Percentiles rank a stretch among this genome's conserved stretches.
Conservation (phyloP, 106 monocot species). For the Apostasia shenzhenica region DNA sequence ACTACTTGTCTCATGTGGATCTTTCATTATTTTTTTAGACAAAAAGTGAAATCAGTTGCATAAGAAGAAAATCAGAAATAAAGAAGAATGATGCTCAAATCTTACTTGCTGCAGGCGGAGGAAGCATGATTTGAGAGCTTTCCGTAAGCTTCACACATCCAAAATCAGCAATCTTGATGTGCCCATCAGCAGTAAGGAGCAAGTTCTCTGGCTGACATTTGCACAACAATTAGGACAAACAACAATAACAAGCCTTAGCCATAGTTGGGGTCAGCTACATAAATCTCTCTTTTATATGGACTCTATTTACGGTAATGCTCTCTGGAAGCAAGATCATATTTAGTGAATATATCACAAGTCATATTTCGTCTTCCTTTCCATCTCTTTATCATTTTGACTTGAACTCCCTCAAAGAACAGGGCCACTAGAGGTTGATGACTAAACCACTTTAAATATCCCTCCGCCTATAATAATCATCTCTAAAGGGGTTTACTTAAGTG, state of each 20-base stretch:
- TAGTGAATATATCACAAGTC: too few species aligned
- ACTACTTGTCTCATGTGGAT: slow-evolving; percentile 68
- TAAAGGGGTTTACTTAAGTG: too few species aligned
- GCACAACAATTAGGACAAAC: slow-evolving; percentile 1
- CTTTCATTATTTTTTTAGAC: not conserved
- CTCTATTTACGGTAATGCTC: too few species aligned
- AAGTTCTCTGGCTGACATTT: slow-evolving; percentile 72
- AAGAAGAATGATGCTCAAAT: not conserved
- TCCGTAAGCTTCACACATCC: slow-evolving; percentile 54
- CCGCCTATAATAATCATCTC: too few species aligned
- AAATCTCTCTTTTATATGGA: too few species aligned
- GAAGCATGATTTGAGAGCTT: slow-evolving; percentile 32
- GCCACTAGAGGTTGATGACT: too few species aligned
- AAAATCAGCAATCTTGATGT: slow-evolving; percentile 75
- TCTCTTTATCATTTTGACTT: not conserved
- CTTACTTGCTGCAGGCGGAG: slow-evolving; percentile 53
- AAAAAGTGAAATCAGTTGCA: not conserved
- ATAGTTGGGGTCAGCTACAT: not conserved
- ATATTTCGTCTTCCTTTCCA: not conserved
- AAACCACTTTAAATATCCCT: too few species aligned
- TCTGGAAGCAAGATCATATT: too few species aligned
- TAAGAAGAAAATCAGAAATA: not conserved
- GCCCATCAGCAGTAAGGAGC: slow-evolving; percentile 63
- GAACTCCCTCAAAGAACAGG: too few species aligned
- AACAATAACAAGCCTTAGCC: slow-evolving; percentile 1